Base-by-base conservation (phyloP, 1,284 basidiomycete species). In the Naganishia sp. region DNA sequence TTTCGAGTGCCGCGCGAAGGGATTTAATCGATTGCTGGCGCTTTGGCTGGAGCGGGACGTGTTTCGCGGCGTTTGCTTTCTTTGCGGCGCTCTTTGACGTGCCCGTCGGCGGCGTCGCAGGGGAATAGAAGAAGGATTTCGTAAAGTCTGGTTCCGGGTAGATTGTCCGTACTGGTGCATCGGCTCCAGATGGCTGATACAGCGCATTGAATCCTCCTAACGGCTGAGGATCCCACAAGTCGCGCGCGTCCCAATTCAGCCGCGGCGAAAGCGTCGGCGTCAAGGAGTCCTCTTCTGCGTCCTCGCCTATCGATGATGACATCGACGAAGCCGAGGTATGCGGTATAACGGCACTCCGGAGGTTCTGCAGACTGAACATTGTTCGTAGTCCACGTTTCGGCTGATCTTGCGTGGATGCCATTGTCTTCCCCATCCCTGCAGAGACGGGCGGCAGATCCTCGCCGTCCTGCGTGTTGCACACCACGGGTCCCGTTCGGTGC, bases 41-140 rank as follows among this genome's bases (percentile, higher is more conserved):
- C 50, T 69, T 67, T 10, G 57, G 45, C 25, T 55, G 46, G 9
- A 56, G 56, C 6, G 63, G 48, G 21, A 25, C 44, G 16, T 63
- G 42, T 18, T 52, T 42, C 6, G 36, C 36, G 36, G 36, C 36
- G 36, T 39, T 39, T 13, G 36, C 33, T 3, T 73, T 28, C 59
- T 69, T 63, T 55, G 53, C 18, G 53, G 53, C 44, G 5, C 33
- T 11, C 15, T 59, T 48, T 23, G 45, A 54, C 33, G 55, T 46
- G 44, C 70, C 54, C n/a, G 48, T 63, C 5, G 75, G 77, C 15
- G 78, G 78, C 0, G 78, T 80, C 1, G 71, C 50, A 7, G 78
- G 78, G 66, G 77, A 77, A 70, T 80, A 80, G 70, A 80, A 80
- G 74, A 80, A 80, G 16, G 77, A 78, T 68, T 77, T 75, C 6